Base-by-base conservation (phyloP, 768 basidiomycete species). In the Piloderma croceum region DNA sequence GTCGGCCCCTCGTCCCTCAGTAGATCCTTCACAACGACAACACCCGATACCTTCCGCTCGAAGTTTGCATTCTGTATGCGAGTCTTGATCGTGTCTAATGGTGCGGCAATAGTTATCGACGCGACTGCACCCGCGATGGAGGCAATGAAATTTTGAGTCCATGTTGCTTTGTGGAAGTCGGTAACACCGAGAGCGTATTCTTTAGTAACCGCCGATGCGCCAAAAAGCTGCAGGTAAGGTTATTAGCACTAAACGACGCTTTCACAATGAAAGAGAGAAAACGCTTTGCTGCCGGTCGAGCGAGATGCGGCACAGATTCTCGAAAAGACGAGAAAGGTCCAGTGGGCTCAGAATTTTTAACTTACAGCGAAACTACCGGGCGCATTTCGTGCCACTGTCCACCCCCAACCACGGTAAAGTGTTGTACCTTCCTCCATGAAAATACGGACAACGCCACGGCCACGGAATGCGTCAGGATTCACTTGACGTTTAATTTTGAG, bases 51-150 rank as follows among this genome's bases (percentile, higher is more conserved):
- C 54, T 88, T 89, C 38, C 69, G 73, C 62, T 91, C 89, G 58
- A 97, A 99, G 70, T 96, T 94, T 43, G 93, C 94, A 62, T 98
- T 96, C 61, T 99, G 94, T 45, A 99, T 96, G 20, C 93, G 88
- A 15, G 93, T 92, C 72, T 99, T 99, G 68, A 99, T 80, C 25
- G 83, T 83, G 53, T 98, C 94, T 9, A 99, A 81, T 0, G 94
- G 94, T 3, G 94, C 93, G 12, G 94, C 93, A 52, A 98, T 81
- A 7, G 90, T 90, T 57, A 99, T 97, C 23, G 90, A 93, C 3
- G 94, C 84, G 29, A 96, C 82, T 29, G 93, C 94, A 59, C 94
- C 94, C 4, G 83, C 85, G 43, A 98, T 75, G 10, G 91, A 94
- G 1, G 94, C 91, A 51, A 98, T 76, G 56, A 98, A 98, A 71